A percentile compares a stretch with the other conserved stretches of the same genome.
Conservation (phyloP, 2,329 filamentous ascomycete species). For the Penicillium griseofulvum region DNA sequence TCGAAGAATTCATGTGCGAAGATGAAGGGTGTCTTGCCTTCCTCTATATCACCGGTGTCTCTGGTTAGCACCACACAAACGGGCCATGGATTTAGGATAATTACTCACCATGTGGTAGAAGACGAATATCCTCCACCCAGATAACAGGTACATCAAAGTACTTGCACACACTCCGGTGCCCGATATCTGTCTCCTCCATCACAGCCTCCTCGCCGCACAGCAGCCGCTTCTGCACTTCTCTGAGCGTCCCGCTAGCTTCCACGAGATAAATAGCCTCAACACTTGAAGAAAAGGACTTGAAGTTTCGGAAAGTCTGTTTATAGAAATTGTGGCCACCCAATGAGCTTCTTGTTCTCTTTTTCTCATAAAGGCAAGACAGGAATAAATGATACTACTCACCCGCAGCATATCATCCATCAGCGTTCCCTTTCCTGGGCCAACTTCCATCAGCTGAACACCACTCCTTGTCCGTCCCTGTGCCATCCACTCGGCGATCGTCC, state of each 20-base stretch:
- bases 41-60: conserved; percentile 43
- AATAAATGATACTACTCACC: conserved; percentile 51
- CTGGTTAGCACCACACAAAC: neutral
- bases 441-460: conserved; percentile 85
- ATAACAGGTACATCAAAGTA: conserved; percentile 71
- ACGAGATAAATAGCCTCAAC: conserved; percentile 91
- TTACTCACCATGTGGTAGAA: conserved; percentile 66
- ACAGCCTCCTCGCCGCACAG: conserved; percentile 71
- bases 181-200: conserved; percentile 69
- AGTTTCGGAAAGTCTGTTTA: conserved; percentile 73
- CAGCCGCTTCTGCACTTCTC: conserved; percentile 73
- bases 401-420: conserved; percentile 95
- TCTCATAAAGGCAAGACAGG: neutral
- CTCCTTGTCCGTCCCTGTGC: conserved; percentile 72
- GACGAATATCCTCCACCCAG: conserved; percentile 86
- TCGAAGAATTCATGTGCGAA: conserved; percentile 99
- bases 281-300: conserved; percentile 71
- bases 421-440: conserved; percentile 90
- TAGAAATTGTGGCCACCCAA: conserved; percentile 1
- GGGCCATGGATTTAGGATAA: neutral
- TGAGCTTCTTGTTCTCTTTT: neutral
- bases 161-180: conserved; percentile 72
- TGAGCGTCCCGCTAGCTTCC: conserved; percentile 80
- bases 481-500: conserved; percentile 96
- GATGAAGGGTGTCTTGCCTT: conserved; percentile 80